A percentile compares a stretch with the other conserved stretches of the same genome.
These are phyloP conservation scores for Scedosporium aurantiacum DNA, from an alignment of 2,329 filamentous ascomycete species.

Conservation along the genomic window DNA sequence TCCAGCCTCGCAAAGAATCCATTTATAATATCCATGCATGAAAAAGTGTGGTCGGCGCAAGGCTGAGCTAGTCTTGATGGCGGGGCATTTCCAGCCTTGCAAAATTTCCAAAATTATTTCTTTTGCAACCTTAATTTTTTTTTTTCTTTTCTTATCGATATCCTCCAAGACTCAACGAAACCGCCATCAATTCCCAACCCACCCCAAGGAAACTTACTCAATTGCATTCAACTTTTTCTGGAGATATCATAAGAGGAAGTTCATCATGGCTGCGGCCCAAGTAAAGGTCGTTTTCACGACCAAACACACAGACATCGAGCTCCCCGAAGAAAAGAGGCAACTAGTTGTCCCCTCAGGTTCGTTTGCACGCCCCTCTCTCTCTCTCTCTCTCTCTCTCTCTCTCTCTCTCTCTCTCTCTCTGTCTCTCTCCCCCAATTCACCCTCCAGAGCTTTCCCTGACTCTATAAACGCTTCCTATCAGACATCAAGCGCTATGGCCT, in stretches of 20 bases:
- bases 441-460: conserved; percentile 2
- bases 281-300: conserved; percentile 60
- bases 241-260: not conserved
- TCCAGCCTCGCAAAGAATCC: not conserved
- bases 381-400: not conserved
- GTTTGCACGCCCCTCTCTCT: conserved; percentile 3
- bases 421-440: conserved; percentile 8
- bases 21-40: not conserved
- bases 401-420: conserved; percentile 9
- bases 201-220: not conserved
- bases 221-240: not conserved
- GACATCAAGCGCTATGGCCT: conserved; percentile 61
- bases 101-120: not conserved
- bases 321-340: conserved; percentile 51
- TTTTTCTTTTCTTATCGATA: not conserved
- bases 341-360: conserved; percentile 51
- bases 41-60: not conserved
- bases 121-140: not conserved
- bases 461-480: conserved; percentile 14
- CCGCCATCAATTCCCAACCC: not conserved
- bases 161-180: not conserved
- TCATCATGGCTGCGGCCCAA: conserved; percentile 29
- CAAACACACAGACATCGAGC: conserved; percentile 47
- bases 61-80: conserved; percentile 1
- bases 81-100: conserved; percentile 5